Conservation (phyloP, 2,329 filamentous ascomycete species). For the Fusarium fujikuroi region DNA sequence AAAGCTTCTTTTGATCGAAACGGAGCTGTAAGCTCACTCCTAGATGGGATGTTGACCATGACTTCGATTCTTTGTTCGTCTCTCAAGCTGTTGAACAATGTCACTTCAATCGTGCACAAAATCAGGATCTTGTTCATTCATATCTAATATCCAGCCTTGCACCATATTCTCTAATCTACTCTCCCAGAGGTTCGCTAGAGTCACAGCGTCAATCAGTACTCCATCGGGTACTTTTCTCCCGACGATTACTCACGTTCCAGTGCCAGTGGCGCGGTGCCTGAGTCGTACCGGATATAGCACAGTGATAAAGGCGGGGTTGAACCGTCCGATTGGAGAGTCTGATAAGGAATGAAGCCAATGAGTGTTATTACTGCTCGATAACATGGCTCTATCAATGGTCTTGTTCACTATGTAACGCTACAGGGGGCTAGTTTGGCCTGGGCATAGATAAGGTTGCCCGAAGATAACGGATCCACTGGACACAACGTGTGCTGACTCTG, state of each 20-base stretch:
- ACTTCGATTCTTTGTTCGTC: background rate
- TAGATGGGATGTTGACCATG: background rate
- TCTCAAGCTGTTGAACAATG: background rate
- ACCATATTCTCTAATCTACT: background rate
- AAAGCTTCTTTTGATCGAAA: background rate
- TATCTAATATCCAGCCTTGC: background rate
- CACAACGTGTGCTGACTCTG: background rate
- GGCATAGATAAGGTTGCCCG: background rate
- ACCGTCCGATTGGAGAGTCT: background rate
- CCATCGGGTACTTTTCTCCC: slow-evolving; percentile 1
- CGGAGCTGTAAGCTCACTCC: background rate
- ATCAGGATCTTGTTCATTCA: background rate
- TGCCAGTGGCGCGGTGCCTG: background rate
- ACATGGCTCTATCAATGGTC: background rate
- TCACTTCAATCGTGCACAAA: background rate
- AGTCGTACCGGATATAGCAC: background rate
- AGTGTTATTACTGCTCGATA: background rate
- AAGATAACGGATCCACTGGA: background rate
- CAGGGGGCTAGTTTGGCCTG: background rate
- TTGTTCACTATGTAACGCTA: background rate
- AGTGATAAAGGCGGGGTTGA: background rate
- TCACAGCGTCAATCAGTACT: background rate
- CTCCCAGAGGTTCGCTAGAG: background rate
- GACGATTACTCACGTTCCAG: background rate
- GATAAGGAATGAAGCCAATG: background rate